phyloP scores from a whole-genome alignment of 2,329 filamentous ascomycete genomes.

The Verticillium longisporum region DNA sequence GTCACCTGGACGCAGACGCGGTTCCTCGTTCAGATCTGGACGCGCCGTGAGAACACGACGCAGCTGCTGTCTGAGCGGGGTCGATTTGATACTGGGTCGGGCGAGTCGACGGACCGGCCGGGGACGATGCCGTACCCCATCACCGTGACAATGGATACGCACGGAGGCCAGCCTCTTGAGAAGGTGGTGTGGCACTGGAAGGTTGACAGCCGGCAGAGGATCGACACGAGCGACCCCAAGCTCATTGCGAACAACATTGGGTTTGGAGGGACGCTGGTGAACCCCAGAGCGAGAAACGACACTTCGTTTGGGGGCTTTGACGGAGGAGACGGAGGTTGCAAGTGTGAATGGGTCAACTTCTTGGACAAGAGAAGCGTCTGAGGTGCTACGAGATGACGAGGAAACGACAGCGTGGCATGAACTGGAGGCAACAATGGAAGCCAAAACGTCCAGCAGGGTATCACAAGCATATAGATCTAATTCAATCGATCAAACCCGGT shows the following conservation, averaged over 20 bases:
- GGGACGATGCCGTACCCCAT: constrained; percentile 59
- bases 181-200: constrained; percentile 51
- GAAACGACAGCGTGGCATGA: not conserved
- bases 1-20: constrained; percentile 55
- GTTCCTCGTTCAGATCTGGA: constrained; percentile 62
- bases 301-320: constrained; percentile 51
- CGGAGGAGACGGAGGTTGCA: constrained; percentile 56
- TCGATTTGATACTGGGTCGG: constrained; percentile 17
- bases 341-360: constrained; percentile 55
- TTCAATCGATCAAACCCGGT: too few relatives aligned
- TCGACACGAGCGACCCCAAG: constrained; percentile 34
- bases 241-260: constrained; percentile 42
- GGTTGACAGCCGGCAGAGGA: constrained; percentile 37
- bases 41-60: constrained; percentile 37
- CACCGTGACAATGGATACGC: constrained; percentile 54
- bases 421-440: not conserved
- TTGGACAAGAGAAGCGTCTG: constrained; percentile 10
- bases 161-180: constrained; percentile 45
- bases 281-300: constrained; percentile 37
- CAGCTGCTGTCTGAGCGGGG: constrained; percentile 27
- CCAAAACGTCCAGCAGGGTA: constrained; percentile 2
- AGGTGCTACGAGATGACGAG: not conserved
- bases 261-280: constrained; percentile 46
- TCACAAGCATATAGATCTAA: too few relatives aligned
- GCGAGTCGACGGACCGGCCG: constrained; percentile 31